phyloP scores from a whole-genome alignment of 352 stramenopile species.

The Pythium inflatum region DNA sequence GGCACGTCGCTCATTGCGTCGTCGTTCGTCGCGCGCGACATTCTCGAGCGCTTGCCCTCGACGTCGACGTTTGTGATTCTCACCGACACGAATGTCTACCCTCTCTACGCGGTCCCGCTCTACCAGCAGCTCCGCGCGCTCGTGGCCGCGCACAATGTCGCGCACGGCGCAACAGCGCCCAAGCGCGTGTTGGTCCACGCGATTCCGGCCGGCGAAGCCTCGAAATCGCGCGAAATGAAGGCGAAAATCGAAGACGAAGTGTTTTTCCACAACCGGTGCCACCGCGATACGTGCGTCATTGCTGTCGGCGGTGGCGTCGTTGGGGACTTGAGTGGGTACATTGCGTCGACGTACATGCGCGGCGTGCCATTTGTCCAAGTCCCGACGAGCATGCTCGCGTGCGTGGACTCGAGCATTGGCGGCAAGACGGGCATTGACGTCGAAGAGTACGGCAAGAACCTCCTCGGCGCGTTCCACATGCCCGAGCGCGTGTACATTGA shows the following conservation, averaged over 20 bases:
- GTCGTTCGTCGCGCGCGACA: slow-evolving; percentile 65
- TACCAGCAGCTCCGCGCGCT: slow-evolving; percentile 40
- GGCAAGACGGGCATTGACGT: slow-evolving; percentile 98
- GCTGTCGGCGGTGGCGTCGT: slow-evolving; percentile 97
- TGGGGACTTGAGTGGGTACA: slow-evolving; percentile 97
- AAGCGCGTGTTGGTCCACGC: slow-evolving; percentile 71
- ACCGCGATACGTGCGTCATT: slow-evolving; percentile 83
- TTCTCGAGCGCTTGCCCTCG: slow-evolving; percentile 52
- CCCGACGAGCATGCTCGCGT: slow-evolving; percentile 98
- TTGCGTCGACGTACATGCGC: slow-evolving; percentile 97
- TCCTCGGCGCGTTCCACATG: slow-evolving; percentile 99
- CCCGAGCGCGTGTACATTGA: slow-evolving; percentile 97
- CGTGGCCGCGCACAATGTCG: too few relatives aligned
- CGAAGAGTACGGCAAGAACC: slow-evolving; percentile 95
- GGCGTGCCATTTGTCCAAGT: slow-evolving; percentile 90
- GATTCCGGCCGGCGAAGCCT: slow-evolving; percentile 68
- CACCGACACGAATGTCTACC: slow-evolving; percentile 75
- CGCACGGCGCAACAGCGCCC: slow-evolving; percentile 16
- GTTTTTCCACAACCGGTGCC: slow-evolving; percentile 80
- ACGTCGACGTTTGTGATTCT: slow-evolving; percentile 85
- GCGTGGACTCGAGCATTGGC: slow-evolving; percentile 98
- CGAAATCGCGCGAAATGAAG: slow-evolving; percentile 82
- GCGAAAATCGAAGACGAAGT: slow-evolving; percentile 80
- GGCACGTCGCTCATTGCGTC: slow-evolving; percentile 67
- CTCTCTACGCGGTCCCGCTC: slow-evolving; percentile 74